Percentiles rank a stretch among this genome's conserved stretches.
Conservation (phyloP, 331 rosid species). For the Cydonia oblonga region DNA sequence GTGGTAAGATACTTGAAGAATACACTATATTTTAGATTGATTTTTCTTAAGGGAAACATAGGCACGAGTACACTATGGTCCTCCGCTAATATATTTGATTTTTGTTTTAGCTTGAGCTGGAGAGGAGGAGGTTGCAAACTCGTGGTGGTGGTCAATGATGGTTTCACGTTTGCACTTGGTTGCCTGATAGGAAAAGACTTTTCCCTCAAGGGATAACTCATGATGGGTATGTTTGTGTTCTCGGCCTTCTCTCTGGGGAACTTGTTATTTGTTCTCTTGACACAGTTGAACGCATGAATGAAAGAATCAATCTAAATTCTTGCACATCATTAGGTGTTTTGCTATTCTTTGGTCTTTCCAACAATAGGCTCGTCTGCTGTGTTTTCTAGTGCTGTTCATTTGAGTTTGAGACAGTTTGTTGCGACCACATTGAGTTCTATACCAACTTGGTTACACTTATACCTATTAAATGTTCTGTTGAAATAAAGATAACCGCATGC, state of each 20-base stretch:
- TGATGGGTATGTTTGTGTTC: conserved; percentile 24
- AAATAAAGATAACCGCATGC: background rate
- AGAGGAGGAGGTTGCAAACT: conserved; percentile 78
- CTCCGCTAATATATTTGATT: background rate
- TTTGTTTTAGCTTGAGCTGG: conserved; percentile 56
- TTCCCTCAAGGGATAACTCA: conserved; percentile 9
- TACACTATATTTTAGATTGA: background rate
- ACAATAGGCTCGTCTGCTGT: conserved; percentile 27
- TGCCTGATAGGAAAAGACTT: conserved; percentile 14
- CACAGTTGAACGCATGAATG: conserved; percentile 19
- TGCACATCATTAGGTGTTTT: background rate
- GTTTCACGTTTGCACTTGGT: conserved; percentile 11
- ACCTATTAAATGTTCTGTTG: background rate
- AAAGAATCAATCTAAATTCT: conserved; percentile 9
- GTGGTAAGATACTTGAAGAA: conserved; percentile 52
- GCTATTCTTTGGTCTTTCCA: conserved; percentile 21
- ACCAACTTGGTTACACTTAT: background rate
- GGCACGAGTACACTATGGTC: background rate
- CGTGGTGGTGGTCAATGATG: conserved; percentile 51
- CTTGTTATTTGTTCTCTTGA: conserved; percentile 6
- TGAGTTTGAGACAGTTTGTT: conserved; percentile 24
- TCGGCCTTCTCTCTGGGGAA: conserved; percentile 13
- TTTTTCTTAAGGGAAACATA: background rate
- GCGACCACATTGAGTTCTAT: background rate
- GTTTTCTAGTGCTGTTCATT: conserved; percentile 24